A percentile compares a stretch with the other conserved stretches of the same genome.
phyloP scores from a whole-genome alignment of 2,329 filamentous ascomycete species.

The Exophiala sp. region DNA sequence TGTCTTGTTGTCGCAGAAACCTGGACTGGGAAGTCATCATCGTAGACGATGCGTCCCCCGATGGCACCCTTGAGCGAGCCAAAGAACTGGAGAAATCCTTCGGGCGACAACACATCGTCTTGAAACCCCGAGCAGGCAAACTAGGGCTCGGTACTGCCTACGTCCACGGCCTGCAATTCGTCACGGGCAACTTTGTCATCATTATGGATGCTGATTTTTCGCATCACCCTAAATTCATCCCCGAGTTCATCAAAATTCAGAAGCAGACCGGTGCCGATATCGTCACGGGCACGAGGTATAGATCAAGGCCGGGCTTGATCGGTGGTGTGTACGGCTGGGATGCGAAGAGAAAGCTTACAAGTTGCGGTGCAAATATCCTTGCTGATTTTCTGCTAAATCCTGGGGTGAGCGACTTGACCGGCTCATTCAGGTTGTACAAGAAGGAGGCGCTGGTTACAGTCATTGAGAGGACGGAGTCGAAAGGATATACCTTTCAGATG shows the following conservation, averaged over 20 bases:
- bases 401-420: constrained; percentile 91
- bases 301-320: constrained; percentile 56
- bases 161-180: constrained; percentile 86
- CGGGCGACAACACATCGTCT: constrained; percentile 64
- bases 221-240: constrained; percentile 98
- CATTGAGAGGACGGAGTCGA: constrained; percentile 83
- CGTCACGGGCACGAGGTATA: constrained; percentile 88
- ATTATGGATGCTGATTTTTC: constrained; percentile 99
- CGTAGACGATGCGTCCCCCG: constrained; percentile 94
- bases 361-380: constrained; percentile 85
- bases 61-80: constrained; percentile 87
- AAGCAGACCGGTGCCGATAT: constrained; percentile 80
- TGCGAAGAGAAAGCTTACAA: constrained; percentile 69
- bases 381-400: constrained; percentile 90
- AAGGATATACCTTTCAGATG: constrained; percentile 99
- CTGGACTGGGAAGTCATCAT: constrained; percentile 97
- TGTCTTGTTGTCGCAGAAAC: constrained; percentile 52
- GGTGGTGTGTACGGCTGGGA: constrained; percentile 96
- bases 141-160: constrained; percentile 96
- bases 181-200: constrained; percentile 88
- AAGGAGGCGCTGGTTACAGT: constrained; percentile 81
- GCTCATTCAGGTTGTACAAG: constrained; percentile 93
- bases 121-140: constrained; percentile 87
- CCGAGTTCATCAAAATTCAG: constrained; percentile 82
- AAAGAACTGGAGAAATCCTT: constrained; percentile 85